Evolutionary conservation across 208 protist species (phyloP).

Genomic region (Wallacemonas rigidus): DNA sequence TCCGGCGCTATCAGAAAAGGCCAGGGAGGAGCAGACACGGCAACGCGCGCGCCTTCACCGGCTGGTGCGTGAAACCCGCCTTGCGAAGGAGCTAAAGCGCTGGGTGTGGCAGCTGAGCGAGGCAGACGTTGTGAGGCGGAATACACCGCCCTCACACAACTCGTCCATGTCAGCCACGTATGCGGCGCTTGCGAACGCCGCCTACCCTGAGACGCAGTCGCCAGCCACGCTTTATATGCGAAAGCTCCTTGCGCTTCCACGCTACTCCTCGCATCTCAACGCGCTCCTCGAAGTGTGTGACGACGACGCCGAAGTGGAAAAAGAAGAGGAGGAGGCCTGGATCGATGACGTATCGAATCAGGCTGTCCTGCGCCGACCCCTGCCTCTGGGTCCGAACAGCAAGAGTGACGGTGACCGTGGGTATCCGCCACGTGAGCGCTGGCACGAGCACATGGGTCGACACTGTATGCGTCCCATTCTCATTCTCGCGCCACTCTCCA

Average conservation of each 20-base stretch:
- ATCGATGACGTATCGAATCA: background rate
- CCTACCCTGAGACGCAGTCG: slow-evolving; percentile 2
- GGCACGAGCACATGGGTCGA: background rate
- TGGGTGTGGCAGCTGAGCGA: slow-evolving; percentile 38
- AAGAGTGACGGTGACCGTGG: background rate
- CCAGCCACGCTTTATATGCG: background rate
- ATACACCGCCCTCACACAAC: background rate
- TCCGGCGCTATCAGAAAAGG: background rate
- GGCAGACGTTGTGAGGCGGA: background rate
- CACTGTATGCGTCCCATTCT: slow-evolving; percentile 40
- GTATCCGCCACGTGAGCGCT: background rate
- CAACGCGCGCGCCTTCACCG: background rate
- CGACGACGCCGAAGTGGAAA: background rate
- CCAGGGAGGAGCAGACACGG: background rate
- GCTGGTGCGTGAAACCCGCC: slow-evolving; percentile 10
- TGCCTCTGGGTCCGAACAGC: background rate
- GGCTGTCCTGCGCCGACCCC: background rate
- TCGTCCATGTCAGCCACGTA: slow-evolving; percentile 2
- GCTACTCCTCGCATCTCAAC: slow-evolving; percentile 20
- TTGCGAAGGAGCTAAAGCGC: slow-evolving; percentile 39
- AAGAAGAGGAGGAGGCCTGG: background rate
- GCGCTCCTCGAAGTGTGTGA: slow-evolving; percentile 6
- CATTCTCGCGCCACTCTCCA: slow-evolving; percentile 54
- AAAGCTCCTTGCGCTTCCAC: slow-evolving; percentile 6
- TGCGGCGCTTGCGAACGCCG: slow-evolving; percentile 2